Evolutionary conservation across 2,329 filamentous ascomycete genomes (phyloP).

Genomic region (Phoma sp.): DNA sequence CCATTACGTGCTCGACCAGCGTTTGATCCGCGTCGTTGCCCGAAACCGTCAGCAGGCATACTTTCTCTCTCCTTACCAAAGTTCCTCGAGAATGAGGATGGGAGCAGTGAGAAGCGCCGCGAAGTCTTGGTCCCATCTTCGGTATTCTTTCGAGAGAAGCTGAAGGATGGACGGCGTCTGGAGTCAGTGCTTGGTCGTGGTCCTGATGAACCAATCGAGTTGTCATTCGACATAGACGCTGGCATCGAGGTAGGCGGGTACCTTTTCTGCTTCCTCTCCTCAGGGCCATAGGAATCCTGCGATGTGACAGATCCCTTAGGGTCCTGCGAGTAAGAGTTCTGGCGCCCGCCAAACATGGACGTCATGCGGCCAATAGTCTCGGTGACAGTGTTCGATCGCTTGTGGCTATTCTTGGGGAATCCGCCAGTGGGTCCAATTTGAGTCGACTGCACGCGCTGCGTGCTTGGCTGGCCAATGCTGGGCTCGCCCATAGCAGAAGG

Average conservation of each 20-base stretch:
- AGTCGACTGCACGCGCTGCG: slow-evolving; percentile 59
- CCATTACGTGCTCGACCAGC: slow-evolving; percentile 35
- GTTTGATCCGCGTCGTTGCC: slow-evolving; percentile 37
- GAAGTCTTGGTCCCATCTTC: slow-evolving; percentile 46
- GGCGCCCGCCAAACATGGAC: slow-evolving; percentile 73
- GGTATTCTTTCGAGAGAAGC: slow-evolving; percentile 56
- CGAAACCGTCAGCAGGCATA: slow-evolving; percentile 35
- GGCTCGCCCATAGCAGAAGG: slow-evolving; percentile 39
- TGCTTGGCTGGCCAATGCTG: slow-evolving; percentile 67
- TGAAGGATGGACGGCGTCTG: slow-evolving; percentile 56
- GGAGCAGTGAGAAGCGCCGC: slow-evolving; percentile 58
- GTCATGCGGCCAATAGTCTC: slow-evolving; percentile 83
- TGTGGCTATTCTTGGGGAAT: slow-evolving; percentile 56
- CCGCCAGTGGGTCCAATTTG: slow-evolving; percentile 42
- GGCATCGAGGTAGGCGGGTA: slow-evolving; percentile 95
- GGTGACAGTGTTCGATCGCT: slow-evolving; percentile 69
- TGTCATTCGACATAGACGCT: slow-evolving; percentile 67
- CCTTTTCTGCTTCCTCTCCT: slow-evolving; percentile 67
- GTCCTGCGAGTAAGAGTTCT: slow-evolving; percentile 39
- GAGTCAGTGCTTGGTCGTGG: slow-evolving; percentile 57
- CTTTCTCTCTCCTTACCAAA: slow-evolving; percentile 49
- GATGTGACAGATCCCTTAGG: slow-evolving; percentile 38
- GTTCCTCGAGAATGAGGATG: slow-evolving; percentile 55
- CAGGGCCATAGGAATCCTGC: slow-evolving; percentile 57
- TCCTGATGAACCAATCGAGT: slow-evolving; percentile 48